Percentiles rank a stretch among this genome's conserved stretches.
Conservation (phyloP, 495 filamentous ascomycete species). For the Hypomontagnella monticulosa region DNA sequence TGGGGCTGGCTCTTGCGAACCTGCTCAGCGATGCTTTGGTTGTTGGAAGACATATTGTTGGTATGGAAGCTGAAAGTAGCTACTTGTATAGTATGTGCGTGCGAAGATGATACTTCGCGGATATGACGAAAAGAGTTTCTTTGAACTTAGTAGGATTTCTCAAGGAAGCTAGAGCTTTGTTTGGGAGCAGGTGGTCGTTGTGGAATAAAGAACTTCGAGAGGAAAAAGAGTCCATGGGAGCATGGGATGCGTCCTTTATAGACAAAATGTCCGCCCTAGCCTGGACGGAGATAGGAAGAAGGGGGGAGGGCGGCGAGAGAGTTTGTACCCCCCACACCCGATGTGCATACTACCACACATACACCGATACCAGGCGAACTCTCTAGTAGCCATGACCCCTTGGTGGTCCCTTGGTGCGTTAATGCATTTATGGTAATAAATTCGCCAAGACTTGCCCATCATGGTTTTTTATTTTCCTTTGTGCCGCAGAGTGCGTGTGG, state of each 20-base stretch:
- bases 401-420: conserved; percentile 20
- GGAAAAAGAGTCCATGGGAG: conserved; percentile 13
- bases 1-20: conserved; percentile 44
- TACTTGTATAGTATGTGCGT: conserved; percentile 3
- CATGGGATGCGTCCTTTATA: conserved; percentile 37
- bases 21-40: conserved; percentile 26
- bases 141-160: conserved; percentile 7
- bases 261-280: conserved; percentile 2
- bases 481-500: conserved; percentile 27
- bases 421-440: conserved; percentile 33
- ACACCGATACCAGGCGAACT: conserved; percentile 34
- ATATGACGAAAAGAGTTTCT: conserved; percentile 23
- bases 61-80: conserved; percentile 1
- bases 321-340: conserved; percentile 35
- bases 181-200: conserved; percentile 20
- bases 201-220: conserved; percentile 26
- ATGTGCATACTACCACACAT: conserved; percentile 19
- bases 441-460: conserved; percentile 46
- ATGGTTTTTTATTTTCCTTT: conserved; percentile 30
- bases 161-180: conserved; percentile 25
- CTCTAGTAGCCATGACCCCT: conserved; percentile 11
- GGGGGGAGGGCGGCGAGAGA: conserved; percentile 26
- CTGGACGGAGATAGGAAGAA: conserved; percentile 13
- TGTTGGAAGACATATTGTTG: conserved; percentile 41
- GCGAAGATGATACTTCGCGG: conserved; percentile 15